Percentiles rank a stretch among this genome's conserved stretches.
phyloP scores from a whole-genome alignment of 106 monocot species.

The Xerophyta viscosa region DNA sequence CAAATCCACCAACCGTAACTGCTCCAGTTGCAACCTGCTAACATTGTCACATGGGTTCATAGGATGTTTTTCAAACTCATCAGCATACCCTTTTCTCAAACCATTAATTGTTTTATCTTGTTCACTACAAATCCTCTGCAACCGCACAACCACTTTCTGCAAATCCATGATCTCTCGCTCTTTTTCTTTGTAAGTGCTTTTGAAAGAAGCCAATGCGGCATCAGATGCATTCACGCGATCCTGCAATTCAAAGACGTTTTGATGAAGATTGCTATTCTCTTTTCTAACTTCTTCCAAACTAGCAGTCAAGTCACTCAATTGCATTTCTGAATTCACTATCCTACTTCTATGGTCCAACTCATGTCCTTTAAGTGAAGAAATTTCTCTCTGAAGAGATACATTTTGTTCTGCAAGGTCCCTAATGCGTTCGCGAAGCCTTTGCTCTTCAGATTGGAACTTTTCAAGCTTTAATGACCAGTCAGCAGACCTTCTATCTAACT shows the following conservation, averaged over 20 bases:
- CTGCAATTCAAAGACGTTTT: constrained; percentile 35
- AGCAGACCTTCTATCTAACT: constrained; percentile 68
- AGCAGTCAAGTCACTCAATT: constrained; percentile 36
- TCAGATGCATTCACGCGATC: constrained; percentile 31
- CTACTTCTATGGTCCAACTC: constrained; percentile 27
- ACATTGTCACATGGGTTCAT: constrained; percentile 22
- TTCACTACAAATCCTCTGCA: constrained; percentile 64
- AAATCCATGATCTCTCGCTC: constrained; percentile 68
- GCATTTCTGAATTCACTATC: constrained; percentile 38
- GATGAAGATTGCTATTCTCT: constrained; percentile 41
- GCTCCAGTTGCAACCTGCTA: constrained; percentile 53
- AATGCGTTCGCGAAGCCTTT: constrained; percentile 73
- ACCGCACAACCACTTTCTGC: constrained; percentile 40
- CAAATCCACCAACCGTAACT: constrained; percentile 66
- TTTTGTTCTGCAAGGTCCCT: constrained; percentile 93
- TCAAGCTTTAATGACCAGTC: constrained; percentile 78
- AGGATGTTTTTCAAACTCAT: constrained; percentile 26
- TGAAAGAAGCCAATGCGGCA: constrained; percentile 40
- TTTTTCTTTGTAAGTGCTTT: constrained; percentile 41
- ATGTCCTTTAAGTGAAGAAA: constrained; percentile 51
- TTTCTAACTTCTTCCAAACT: constrained; percentile 34
- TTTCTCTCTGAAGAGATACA: constrained; percentile 79
- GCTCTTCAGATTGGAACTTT: constrained; percentile 75
- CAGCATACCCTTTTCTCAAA: constrained; percentile 49
- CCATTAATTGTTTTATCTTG: constrained; percentile 82